Conservation (phyloP, 345 rosid genomes). For the Rubroshorea leprosula region DNA sequence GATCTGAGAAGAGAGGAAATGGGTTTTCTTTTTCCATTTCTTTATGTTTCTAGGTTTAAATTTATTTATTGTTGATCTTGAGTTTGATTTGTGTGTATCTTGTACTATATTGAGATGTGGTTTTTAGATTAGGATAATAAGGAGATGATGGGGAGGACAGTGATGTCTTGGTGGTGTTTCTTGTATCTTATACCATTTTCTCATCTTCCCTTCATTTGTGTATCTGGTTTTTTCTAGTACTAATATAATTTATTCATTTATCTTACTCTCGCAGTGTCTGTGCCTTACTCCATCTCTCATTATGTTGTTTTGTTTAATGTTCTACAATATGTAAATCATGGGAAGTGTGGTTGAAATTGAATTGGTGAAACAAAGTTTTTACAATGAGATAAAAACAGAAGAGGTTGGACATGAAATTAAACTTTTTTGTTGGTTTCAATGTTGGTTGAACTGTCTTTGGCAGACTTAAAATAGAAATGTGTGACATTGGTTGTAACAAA, state of each 20-base stretch:
- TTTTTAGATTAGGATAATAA: background rate
- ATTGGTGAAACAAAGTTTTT: too few species aligned
- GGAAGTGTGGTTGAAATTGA: too few species aligned
- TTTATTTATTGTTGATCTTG: background rate
- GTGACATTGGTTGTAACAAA: too few species aligned
- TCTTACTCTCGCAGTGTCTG: background rate
- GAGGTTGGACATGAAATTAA: too few species aligned
- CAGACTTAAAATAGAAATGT: too few species aligned
- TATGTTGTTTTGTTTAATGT: too few species aligned
- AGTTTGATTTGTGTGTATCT: background rate
- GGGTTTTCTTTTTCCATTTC: background rate
- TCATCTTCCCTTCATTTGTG: background rate
- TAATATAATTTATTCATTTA: background rate
- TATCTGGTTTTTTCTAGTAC: background rate
- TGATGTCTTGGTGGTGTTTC: background rate
- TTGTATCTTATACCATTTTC: too few species aligned
- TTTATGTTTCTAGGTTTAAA: background rate
- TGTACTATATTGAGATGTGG: background rate
- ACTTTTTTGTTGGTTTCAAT: too few species aligned
- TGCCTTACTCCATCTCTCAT: too few species aligned
- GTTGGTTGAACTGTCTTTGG: too few species aligned
- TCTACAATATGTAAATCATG: too few species aligned
- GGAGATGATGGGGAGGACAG: background rate
- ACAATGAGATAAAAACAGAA: too few species aligned
- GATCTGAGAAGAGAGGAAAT: background rate